These are phyloP conservation scores for Penicillium fuscoglaucum DNA, from an alignment of 2,329 filamentous ascomycete species.

Conservation along the genomic window DNA sequence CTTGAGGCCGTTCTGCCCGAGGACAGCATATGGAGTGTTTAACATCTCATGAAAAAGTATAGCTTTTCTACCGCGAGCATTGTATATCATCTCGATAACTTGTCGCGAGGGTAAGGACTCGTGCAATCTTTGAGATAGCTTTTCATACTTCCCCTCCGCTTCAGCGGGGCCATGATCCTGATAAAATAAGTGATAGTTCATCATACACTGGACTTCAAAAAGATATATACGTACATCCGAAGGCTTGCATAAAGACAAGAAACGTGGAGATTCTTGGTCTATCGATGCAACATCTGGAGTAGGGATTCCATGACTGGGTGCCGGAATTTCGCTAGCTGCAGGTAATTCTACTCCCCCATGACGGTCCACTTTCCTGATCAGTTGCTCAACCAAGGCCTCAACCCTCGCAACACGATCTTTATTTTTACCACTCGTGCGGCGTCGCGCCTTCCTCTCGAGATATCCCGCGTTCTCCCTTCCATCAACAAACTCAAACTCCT, in stretches of 20 bases:
- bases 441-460: neutral
- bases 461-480: neutral
- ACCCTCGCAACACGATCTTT: neutral
- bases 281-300: neutral
- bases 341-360: neutral
- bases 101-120: neutral
- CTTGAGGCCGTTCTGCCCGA: constrained; percentile 34
- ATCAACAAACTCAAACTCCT: constrained; percentile 41
- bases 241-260: neutral
- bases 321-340: neutral
- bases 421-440: neutral
- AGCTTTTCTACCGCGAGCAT: constrained; percentile 3
- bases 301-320: neutral
- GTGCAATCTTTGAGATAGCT: neutral
- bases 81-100: neutral
- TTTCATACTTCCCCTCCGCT: neutral
- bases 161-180: neutral
- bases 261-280: neutral
- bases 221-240: neutral
- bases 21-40: constrained; percentile 35
- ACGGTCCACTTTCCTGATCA: neutral
- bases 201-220: neutral
- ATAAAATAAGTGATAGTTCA: neutral
- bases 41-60: constrained; percentile 41
- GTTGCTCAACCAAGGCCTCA: neutral